Conservation (phyloP, 768 basidiomycete genomes). For the Rhodotorula babjevae region DNA sequence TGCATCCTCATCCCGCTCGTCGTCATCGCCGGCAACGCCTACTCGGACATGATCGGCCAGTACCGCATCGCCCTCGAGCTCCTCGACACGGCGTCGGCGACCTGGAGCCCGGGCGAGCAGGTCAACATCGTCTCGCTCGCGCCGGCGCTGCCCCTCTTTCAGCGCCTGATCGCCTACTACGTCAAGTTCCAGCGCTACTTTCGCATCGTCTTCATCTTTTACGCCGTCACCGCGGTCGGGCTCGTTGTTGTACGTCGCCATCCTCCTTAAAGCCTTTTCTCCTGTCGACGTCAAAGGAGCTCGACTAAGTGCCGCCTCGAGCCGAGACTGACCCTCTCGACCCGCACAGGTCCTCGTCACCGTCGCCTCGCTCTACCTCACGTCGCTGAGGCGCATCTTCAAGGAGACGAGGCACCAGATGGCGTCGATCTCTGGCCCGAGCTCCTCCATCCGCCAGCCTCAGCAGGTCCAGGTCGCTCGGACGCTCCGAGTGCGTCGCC, state of each 20-base stretch:
- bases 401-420: background rate
- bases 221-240: background rate
- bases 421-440: background rate
- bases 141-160: background rate
- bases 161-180: background rate
- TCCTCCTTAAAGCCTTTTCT: too few species aligned
- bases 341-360: background rate
- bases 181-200: background rate
- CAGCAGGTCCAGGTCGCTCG: background rate
- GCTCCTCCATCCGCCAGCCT: background rate
- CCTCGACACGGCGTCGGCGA: background rate
- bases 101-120: background rate
- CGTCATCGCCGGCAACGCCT: constrained; percentile 7
- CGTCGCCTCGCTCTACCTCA: constrained; percentile 10
- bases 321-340: background rate
- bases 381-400: background rate
- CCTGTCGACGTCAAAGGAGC: too few species aligned
- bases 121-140: constrained; percentile 1
- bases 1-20: constrained; percentile 11
- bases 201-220: constrained; percentile 9
- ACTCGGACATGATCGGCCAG: background rate
- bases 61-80: background rate
- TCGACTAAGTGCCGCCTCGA: rapidly evolving
- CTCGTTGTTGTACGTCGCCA: background rate
- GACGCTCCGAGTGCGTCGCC: background rate